These are phyloP conservation scores for Venturiaceae sp. DNA, from an alignment of 2,329 filamentous ascomycete species.

Conservation along the genomic window DNA sequence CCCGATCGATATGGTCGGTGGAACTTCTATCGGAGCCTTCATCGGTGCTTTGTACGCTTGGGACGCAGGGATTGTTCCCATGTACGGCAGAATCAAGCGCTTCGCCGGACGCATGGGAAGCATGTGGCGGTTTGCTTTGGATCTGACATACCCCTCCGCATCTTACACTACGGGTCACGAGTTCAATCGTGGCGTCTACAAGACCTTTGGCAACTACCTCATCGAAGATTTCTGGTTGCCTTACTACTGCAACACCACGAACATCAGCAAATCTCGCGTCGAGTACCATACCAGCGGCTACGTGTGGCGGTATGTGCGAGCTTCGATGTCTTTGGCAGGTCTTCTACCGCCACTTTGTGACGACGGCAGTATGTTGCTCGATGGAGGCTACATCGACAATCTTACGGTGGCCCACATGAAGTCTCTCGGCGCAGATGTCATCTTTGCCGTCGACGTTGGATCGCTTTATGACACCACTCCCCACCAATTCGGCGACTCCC, in stretches of 20 bases:
- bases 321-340: slow-evolving; percentile 93
- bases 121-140: slow-evolving; percentile 95
- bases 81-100: slow-evolving; percentile 94
- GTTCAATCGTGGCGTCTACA: slow-evolving; percentile 98
- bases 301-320: slow-evolving; percentile 92
- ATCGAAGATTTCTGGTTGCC: slow-evolving; percentile 99
- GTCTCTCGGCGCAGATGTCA: slow-evolving; percentile 79
- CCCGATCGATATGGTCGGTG: slow-evolving; percentile 88
- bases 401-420: slow-evolving; percentile 97
- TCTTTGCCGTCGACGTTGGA: slow-evolving; percentile 93
- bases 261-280: slow-evolving; percentile 85
- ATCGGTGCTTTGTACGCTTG: slow-evolving; percentile 92
- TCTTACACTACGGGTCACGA: slow-evolving; percentile 98
- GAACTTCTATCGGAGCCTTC: slow-evolving; percentile 93
- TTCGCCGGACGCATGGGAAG: slow-evolving; percentile 98
- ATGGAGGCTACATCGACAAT: slow-evolving; percentile 96
- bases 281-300: slow-evolving; percentile 96
- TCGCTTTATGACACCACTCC: slow-evolving; percentile 85
- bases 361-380: slow-evolving; percentile 91
- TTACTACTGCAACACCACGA: slow-evolving; percentile 98
- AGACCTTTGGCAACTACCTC: slow-evolving; percentile 91
- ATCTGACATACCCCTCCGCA: slow-evolving; percentile 89
- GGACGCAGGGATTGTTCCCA: slow-evolving; percentile 92
- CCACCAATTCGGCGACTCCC: slow-evolving; percentile 84
- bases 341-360: slow-evolving; percentile 90